These are phyloP conservation scores for Aspergillus sp. DNA, from an alignment of 2,329 filamentous ascomycete species.

Conservation along the genomic window DNA sequence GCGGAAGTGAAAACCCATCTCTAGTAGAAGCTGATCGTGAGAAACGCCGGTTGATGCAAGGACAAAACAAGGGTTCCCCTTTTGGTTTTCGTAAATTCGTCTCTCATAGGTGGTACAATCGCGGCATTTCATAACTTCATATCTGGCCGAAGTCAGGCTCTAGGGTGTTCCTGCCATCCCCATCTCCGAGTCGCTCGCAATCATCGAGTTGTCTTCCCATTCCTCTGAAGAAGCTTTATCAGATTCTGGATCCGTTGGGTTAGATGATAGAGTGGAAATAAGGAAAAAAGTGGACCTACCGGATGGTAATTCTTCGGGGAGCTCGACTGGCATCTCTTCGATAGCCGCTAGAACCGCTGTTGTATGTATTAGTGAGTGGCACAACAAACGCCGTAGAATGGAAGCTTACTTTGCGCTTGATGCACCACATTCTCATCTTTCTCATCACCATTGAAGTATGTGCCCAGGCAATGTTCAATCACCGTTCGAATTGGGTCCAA, in stretches of 20 bases:
- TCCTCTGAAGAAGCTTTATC: conserved; percentile 46
- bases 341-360: conserved; percentile 39
- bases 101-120: conserved; percentile 33
- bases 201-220: conserved; percentile 48
- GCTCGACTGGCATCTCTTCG: conserved; percentile 41
- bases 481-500: conserved; percentile 44
- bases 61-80: conserved; percentile 16
- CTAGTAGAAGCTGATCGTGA: conserved; percentile 18
- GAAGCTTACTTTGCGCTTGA: conserved; percentile 40
- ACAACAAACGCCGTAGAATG: conserved; percentile 5
- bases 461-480: conserved; percentile 43
- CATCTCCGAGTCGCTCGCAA: conserved; percentile 48
- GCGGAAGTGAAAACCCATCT: conserved; percentile 19
- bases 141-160: conserved; percentile 8
- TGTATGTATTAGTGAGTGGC: conserved; percentile 9
- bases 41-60: conserved; percentile 34
- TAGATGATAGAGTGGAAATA: conserved; percentile 27
- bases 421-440: conserved; percentile 40
- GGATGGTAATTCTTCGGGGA: conserved; percentile 45
- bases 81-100: conserved; percentile 29
- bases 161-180: conserved; percentile 43
- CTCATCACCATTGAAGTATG: conserved; percentile 43
- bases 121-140: conserved; percentile 10
- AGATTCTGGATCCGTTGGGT: conserved; percentile 38
- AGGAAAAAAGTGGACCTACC: conserved; percentile 37